Base-by-base conservation (phyloP, 1,139 yeast species). In the Saccharomycopsis crataegensis region DNA sequence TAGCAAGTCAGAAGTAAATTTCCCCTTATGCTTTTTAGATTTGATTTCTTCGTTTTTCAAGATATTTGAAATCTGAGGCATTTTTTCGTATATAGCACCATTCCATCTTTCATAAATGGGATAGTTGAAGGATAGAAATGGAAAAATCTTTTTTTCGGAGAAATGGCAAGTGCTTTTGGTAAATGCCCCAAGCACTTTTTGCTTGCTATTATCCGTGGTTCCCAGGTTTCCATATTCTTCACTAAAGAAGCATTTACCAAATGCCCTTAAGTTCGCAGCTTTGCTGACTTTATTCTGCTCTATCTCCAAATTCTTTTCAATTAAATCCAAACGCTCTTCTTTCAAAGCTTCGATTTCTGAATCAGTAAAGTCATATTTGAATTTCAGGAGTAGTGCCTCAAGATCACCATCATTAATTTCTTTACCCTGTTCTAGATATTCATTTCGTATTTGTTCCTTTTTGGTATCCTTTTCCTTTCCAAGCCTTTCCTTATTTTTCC, bases 61-160 rank as follows among this genome's bases (percentile, higher is more conserved):
- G 31, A 53, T 36, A 32, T 50, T 60, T 14, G 58, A 57, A 64
- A 67, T 62, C 40, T 64, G 58, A 8, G 74, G 74, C 6, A 68
- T 69, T 31, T 58, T 50, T 31, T 63, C 57, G 37, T 56, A 59
- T 8, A 58, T 60, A 9, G 64, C 65, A 6, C 74, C 74, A 22
- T 67, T 66, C 72, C 72, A 71, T 53, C 73, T 60, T 59, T 68
- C 70, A 57, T 61, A 71, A 17, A 65, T 59, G 2, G 76, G 76
- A 49, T 59, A 62, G 33, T 64, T 60, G 53, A 62, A 60, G 1
- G 74, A 64, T 45, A 72, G 58, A 73, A 73, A 72, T 37, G 69
- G 71, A 59, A 70, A 71, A 6, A 72, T 49, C 55, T 72, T 62
- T 28, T 64, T 61, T 57, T 72, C 75, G 11, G 70, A 57, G 28